Base-by-base conservation (phyloP, 306 rosid genomes). In the Vigna hirtella region DNA sequence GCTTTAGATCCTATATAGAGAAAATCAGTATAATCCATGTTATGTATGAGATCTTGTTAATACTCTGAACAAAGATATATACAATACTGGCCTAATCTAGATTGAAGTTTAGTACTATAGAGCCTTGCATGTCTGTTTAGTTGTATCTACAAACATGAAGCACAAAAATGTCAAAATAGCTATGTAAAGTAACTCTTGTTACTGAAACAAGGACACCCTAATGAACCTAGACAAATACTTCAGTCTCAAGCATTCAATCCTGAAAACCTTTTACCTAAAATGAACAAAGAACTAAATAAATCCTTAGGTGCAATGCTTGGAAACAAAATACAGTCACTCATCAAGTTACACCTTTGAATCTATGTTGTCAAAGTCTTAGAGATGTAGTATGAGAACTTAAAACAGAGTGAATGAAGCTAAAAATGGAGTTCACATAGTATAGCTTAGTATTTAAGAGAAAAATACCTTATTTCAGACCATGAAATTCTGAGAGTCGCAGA, bases 401-500 rank as follows among this genome's bases (percentile, higher is more conserved):
- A 76, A 50, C 32, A 72, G 72, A 66, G 77, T 38, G 63, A 34
- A n/a, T n/a, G 56, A 70, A 77, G 80, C 34, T 70, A 4, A 73
- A 53, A 36, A 84, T 74, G 77, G 82, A 85, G 73, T 69, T 81
- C 52, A 85, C 79, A 61, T 76, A 72, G 55, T 65, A 67, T 61
- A 85, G 80, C 65, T 58, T 59, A 26, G 68, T 66, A 78, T 66
- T 71, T 63, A 56, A 66, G 77, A 73, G 79, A 86, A 71, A 50
- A 78, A 67, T 78, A 79, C 83, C 80, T 82, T 74, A 69, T 65
- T 72, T 76, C 84, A 82, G 77, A 56, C 79, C 90, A 82, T 87
- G 84, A 87, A 89, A 85, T 85, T 87, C 86, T 82, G 91, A 81
- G 88, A 86, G 66, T 68, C 59, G 85, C 92, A 85, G 91, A 77